phyloP scores from a whole-genome alignment of 2,329 filamentous ascomycete species.

The Phyllosticta capitalensis region DNA sequence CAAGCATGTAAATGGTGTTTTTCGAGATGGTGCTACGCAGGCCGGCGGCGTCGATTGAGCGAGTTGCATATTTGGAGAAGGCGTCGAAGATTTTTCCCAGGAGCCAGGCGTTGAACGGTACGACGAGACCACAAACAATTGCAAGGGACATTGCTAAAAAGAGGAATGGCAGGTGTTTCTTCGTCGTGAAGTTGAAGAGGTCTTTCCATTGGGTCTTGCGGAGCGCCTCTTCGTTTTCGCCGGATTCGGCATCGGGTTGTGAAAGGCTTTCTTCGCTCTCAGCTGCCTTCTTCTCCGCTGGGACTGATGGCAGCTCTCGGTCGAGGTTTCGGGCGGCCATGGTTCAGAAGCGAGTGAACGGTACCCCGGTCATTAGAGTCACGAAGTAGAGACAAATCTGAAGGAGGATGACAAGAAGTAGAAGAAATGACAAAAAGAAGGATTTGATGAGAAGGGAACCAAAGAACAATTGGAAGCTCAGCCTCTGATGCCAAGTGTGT shows the following conservation, averaged over 20 bases:
- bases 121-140: conserved; percentile 50
- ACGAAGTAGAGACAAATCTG: background rate
- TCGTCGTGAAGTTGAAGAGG: conserved; percentile 66
- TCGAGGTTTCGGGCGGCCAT: background rate
- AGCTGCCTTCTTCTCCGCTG: background rate
- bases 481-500: background rate
- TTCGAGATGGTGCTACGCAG: conserved; percentile 48
- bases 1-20: conserved; percentile 54
- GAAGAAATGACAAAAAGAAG: background rate
- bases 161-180: conserved; percentile 48
- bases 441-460: background rate
- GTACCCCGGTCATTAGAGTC: background rate
- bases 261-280: background rate
- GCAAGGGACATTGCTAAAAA: conserved; percentile 47
- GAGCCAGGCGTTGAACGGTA: conserved; percentile 58
- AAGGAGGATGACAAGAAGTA: background rate
- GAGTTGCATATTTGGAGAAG: conserved; percentile 57
- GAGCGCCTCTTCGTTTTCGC: conserved; percentile 14
- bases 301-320: background rate
- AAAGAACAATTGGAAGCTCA: conserved; percentile 3
- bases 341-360: background rate
- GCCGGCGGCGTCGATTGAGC: conserved; percentile 37
- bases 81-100: conserved; percentile 66
- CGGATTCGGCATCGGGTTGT: background rate
- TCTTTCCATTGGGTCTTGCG: conserved; percentile 36